Evolutionary conservation across 768 basidiomycete genomes (phyloP).

Genomic region (Fomitopsis pulvina): DNA sequence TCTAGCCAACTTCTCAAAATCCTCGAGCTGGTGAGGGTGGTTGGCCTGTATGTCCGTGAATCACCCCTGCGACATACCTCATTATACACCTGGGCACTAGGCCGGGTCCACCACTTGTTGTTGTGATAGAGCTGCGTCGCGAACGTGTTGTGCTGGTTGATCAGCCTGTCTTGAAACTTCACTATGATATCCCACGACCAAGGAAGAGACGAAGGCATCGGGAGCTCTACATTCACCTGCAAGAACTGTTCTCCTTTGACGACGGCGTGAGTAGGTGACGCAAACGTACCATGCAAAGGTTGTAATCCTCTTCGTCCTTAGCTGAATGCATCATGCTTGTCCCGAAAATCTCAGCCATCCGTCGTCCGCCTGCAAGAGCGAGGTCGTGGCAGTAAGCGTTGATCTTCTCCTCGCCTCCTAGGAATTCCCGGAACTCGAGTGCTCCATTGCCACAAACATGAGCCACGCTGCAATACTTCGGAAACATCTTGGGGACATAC

Average conservation of each 20-base stretch:
- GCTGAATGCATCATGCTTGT: conserved; percentile 56
- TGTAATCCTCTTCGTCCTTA: conserved; percentile 22
- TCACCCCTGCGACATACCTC: conserved; percentile 27
- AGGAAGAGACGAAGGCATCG: conserved; percentile 11
- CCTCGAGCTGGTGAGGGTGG: too few relatives aligned
- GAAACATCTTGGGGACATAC: background rate
- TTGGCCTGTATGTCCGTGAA: too few relatives aligned
- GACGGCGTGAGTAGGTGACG: too few relatives aligned
- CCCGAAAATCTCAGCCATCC: conserved; percentile 49
- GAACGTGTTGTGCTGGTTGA: conserved; percentile 21
- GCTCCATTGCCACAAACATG: conserved; percentile 32
- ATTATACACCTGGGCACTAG: conserved; percentile 28
- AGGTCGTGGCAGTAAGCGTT: conserved; percentile 60
- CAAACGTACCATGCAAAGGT: background rate
- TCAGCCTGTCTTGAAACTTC: conserved; percentile 17
- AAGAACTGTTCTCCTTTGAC: background rate
- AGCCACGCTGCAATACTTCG: too few relatives aligned
- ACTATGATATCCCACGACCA: background rate
- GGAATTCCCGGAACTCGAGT: conserved; percentile 57
- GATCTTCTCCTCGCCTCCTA: conserved; percentile 72
- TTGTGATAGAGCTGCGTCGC: conserved; percentile 24
- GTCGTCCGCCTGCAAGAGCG: conserved; percentile 57
- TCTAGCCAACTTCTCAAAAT: conserved; percentile 21
- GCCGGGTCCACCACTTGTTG: conserved; percentile 26
- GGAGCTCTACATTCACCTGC: conserved; percentile 35